A percentile compares a stretch with the other conserved stretches of the same genome.
phyloP scores from a whole-genome alignment of 352 stramenopile genomes.

The Phytophthora aleatoria region DNA sequence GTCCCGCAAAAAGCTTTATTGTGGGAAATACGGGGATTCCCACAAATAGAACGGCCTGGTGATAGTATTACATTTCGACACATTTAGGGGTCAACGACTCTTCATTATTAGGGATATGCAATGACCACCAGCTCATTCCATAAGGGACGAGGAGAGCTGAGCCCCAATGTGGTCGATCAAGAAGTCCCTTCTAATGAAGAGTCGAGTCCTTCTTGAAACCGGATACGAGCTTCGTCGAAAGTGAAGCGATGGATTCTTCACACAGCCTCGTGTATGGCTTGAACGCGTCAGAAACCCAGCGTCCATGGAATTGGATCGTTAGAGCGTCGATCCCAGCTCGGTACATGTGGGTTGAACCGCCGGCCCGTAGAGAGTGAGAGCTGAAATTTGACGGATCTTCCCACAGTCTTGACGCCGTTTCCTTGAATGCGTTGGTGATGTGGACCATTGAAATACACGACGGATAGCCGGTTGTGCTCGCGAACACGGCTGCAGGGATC shows the following conservation, averaged over 20 bases:
- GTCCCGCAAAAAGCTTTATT: too few relatives aligned
- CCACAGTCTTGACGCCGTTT: not conserved
- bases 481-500: not conserved
- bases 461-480: not conserved
- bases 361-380: not conserved
- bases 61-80: not conserved
- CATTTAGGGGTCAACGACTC: not conserved
- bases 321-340: not conserved
- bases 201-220: not conserved
- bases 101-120: not conserved
- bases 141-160: conserved; percentile 1
- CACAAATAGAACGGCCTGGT: too few relatives aligned
- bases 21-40: too few relatives aligned
- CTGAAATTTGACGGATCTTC: not conserved
- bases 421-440: not conserved
- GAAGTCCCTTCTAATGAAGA: not conserved
- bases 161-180: not conserved
- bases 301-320: not conserved
- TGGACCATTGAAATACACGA: not conserved
- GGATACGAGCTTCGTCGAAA: not conserved
- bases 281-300: not conserved
- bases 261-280: not conserved
- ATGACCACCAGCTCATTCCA: not conserved
- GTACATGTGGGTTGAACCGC: not conserved
- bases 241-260: not conserved